Evolutionary conservation across 306 rosid species (phyloP), one percentile per base, ranked within the genome.

Genomic region (Potentilla sterilis): DNA sequence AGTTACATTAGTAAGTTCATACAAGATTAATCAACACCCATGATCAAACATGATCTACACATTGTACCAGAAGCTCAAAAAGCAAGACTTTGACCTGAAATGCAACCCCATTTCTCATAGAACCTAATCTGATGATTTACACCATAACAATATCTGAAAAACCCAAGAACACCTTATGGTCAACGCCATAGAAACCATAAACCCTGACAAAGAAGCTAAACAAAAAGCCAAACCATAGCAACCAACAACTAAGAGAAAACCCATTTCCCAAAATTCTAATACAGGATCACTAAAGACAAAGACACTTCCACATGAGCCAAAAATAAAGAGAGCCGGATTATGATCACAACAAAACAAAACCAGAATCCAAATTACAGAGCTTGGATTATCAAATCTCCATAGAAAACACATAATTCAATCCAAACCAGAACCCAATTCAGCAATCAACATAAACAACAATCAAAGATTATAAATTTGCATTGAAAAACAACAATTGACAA

Each of bases 401-500:
- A 47, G 28, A 72, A 14, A 49, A 22, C 2, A 35, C 58, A 72
- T 44, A 58, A 71, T 69, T 19, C 75, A 68, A 73, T 66, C 42
- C 3, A 69, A 76, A 42, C 12, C 42, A 63, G 40, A 52, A 52
- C 73, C 57, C 66, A 51, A 69, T 40, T 15, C 59, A 67, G 24
- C 51, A 61, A 75, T 80, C 9, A 78, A 24, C 41, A 37, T 16
- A 22, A 80, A 66, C 42, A 69, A 34, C 62, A 44, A 65, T 41
- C 21, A 73, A 35, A 59, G 42, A 48, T 28, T 28, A 49, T 5
- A 8, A 3, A 10, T 19, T 57, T 67, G 24, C 37, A 46, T 21
- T 1, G 18, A 10, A 62, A 21, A 16, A 57, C 3, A 15, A 21
- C 0, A 37, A 44, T 51, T 19, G 0, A 58, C 51, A 64, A 51